Evolutionary conservation across 2,329 filamentous ascomycete genomes (phyloP).

Genomic region (Aspergillus tubingensis): DNA sequence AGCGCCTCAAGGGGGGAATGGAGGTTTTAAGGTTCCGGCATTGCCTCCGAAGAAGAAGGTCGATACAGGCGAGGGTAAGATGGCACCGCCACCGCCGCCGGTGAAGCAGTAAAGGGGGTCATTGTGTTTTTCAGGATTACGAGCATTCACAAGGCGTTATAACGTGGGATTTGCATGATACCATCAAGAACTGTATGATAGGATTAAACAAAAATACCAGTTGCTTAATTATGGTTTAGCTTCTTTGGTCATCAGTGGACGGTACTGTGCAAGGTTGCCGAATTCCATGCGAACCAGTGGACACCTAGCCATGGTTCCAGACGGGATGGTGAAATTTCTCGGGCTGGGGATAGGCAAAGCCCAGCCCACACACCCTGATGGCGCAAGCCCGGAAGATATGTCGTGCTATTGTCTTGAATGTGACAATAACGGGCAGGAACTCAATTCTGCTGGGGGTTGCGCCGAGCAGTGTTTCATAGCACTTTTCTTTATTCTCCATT

Average conservation of each 20-base stretch:
- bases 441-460: background rate
- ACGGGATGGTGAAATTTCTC: slow-evolving; percentile 4
- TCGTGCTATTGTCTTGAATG: background rate
- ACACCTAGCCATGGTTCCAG: slow-evolving; percentile 1
- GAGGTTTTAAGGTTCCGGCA: slow-evolving; percentile 79
- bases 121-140: slow-evolving; percentile 8
- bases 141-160: slow-evolving; percentile 4
- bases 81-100: slow-evolving; percentile 45
- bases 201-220: slow-evolving; percentile 2
- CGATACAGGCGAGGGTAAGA: slow-evolving; percentile 64
- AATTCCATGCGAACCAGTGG: background rate
- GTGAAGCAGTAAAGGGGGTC: slow-evolving; percentile 21
- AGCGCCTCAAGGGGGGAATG: slow-evolving; percentile 48
- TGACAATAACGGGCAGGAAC: background rate
- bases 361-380: background rate
- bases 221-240: background rate
- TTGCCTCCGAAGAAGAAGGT: slow-evolving; percentile 74
- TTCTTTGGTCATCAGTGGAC: background rate
- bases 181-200: slow-evolving; percentile 23
- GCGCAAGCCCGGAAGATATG: slow-evolving; percentile 4
- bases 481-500: background rate
- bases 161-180: slow-evolving; percentile 24
- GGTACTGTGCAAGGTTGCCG: background rate
- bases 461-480: background rate
- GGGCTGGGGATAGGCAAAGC: background rate